Base-by-base conservation (phyloP, 1,284 basidiomycete genomes). In the Puccinia hordei region DNA sequence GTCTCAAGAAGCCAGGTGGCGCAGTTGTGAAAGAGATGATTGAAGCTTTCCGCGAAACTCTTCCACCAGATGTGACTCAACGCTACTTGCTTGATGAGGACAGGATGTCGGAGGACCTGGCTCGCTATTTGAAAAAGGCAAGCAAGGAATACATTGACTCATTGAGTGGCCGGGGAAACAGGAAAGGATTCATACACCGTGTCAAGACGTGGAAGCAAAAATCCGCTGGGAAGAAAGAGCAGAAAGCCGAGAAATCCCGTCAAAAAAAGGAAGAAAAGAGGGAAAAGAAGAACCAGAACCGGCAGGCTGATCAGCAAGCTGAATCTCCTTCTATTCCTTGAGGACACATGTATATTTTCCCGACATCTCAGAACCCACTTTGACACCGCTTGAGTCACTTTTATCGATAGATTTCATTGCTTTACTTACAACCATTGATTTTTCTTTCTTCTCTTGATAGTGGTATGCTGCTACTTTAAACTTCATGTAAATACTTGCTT, bases 101-200 rank as follows among this genome's bases (percentile, higher is more conserved):
- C 22, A 33, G 57, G 12, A 15, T 79, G 22, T 71, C 77, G 13
- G 77, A 79, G 41, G 77, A 79, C 51, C 24, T 79, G 24, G 77
- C 77, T 61, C 66, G 77, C 2, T 79, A 79, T 53, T 13, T 79
- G 15, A 79, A 72, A 46, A 79, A 79, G 46, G 66, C 77, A 2
- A 68, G 63, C 13, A 69, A 38, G 6, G 77, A 79, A 44, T 79
- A 79, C 41, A 53, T 79, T 12, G 41, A 68, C 5, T 79, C 77
- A 0, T 30, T 79, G 53, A 72, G 66, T 46, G 77, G 77, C 3
- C 75, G 75, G 10, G 49, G 44, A 30, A 35, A 59, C 38, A 46
- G 75, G 15, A 73, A 73, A 41, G 71, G 71, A 9, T 1, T 57
- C 33, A n/a, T 73, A 15, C 19, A 38, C n/a, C 17, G 71, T 4